Base-by-base conservation (phyloP, 2,329 filamentous ascomycete species). In the Colletotrichum camelliae region DNA sequence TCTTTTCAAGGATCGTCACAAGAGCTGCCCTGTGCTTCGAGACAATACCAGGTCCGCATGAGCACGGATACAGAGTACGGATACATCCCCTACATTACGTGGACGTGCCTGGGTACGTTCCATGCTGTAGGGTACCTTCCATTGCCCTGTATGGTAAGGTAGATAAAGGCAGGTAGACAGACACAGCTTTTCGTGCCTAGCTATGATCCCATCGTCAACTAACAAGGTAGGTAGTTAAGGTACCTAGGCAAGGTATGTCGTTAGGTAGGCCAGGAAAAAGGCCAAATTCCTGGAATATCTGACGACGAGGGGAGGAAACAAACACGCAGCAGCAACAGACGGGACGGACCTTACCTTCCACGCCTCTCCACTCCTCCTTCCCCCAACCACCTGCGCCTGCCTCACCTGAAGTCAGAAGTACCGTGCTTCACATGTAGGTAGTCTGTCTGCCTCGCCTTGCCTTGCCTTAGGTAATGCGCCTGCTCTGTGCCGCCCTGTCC, bases 321-420 rank as follows among this genome's bases (percentile, higher is more conserved):
- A 58, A 52, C n/a, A 52, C 43, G 43, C 43, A 52, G 43, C 43
- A 52, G 43, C 43, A 52, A 21, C 18, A 52, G 43, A 62, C 57
- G 67, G 67, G 67, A 62, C 67, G 67, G 67, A 62, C 57, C 67
- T 70, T 62, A n/a, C 57, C 67, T 70, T 37, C 13, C 43, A 52
- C 10, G 43, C 43, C 43, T 52, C 43, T 52, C 43, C 43, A 52
- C 43, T 52, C 43, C 43, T 52, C 43, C 43, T 52, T 21, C 43
- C 43, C 43, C n/a, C 43, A 52, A 52, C 43, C 43, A 52, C 43
- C 67, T 43, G 27, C 57, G 58, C 65, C 29, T 35, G 57, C 16
- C 29, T 37, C 65, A 67, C 31, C 33, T 35, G 21, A 68, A 31
- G 43, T 52, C 43, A 52, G 43, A 66, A 66, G 64, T 52, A 52